Base-by-base conservation (phyloP, 2,329 filamentous ascomycete genomes). In the Colletotrichum caudatum region DNA sequence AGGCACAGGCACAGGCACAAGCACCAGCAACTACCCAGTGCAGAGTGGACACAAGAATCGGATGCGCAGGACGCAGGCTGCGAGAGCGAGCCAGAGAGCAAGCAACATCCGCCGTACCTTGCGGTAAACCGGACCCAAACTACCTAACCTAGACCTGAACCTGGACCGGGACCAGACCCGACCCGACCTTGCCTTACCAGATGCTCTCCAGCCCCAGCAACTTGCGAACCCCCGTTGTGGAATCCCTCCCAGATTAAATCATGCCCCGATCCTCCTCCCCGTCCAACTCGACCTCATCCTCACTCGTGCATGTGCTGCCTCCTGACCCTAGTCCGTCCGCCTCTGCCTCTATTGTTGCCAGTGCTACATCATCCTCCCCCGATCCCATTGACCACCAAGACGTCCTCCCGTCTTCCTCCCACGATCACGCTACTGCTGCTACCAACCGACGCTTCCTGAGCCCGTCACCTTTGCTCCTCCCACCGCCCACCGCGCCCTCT, bases 241-340 rank as follows among this genome's bases (percentile, higher is more conserved):
- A 69, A 64, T 69, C 69, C 46, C 48, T 64, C 69, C 46, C 48
- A 69, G 65, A 69, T 64, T 69, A 69, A 69, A 69, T 64, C 69
- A 72, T 72, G 69, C 67, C 69, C 69, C 62, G 48, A 69, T 60
- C 69, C 69, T 69, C 69, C 54, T 72, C 69, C 60, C 57, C 69
- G 58, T 60, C 69, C 58, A 56, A 59, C 54, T 72, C 69, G 37
- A 44, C 62, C n/a, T 69, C 69, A 46, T 72, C 69, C 37, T 72
- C 69, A 41, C 69, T 72, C n/a, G 69, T 72, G 69, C 69, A 72
- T 72, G 69, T 72, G 59, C 46, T 72, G 69, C 64, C 69, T 71
- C 69, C 69, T 44, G 69, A 71, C 37, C 69, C 69, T 33, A 56
- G 44, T 64, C 69, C 14, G 44, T 73, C 64, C 57, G 41, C 33